These are phyloP conservation scores for Whalleya microplaca DNA, from an alignment of 2,329 filamentous ascomycete genomes.

Conservation along the genomic window DNA sequence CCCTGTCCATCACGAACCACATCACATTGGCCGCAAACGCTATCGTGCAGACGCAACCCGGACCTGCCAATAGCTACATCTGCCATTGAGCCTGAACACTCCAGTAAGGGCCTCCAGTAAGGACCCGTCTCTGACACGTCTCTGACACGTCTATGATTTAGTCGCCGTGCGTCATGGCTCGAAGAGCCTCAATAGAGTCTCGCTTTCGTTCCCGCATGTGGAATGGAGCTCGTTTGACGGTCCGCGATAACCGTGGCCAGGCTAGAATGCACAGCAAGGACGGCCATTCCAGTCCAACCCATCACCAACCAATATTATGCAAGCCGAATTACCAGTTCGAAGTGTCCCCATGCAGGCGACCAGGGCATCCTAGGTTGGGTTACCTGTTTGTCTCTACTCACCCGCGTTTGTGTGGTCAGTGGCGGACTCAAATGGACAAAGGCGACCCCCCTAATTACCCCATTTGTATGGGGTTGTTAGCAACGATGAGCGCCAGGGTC, in stretches of 20 bases:
- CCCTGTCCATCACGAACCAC: conserved; percentile 12
- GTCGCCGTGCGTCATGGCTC: not conserved
- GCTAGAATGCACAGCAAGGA: conserved; percentile 6
- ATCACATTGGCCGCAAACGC: not conserved
- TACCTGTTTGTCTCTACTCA: conserved; percentile 6
- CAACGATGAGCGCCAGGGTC: not conserved
- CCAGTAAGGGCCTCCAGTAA: conserved; percentile 5
- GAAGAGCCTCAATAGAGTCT: conserved; percentile 16
- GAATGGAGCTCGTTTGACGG: conserved; percentile 1
- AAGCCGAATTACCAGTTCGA: conserved; percentile 13
- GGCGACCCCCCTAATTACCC: not conserved
- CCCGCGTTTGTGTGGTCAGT: not conserved
- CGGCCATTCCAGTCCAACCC: conserved; percentile 10
- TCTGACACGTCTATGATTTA: not conserved
- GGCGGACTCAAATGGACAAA: conserved; percentile 19
- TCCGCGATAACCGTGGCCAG: not conserved
- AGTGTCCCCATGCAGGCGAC: conserved; percentile 1
- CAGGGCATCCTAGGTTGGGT: not conserved
- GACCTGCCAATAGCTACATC: conserved; percentile 9
- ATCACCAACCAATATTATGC: conserved; percentile 24
- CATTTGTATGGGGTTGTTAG: not conserved
- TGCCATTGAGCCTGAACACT: not conserved
- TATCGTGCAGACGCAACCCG: conserved; percentile 5
- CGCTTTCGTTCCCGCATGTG: not conserved
- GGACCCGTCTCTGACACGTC: not conserved